Evolutionary conservation across 805 yeast species (phyloP).

Genomic region (Wickerhamomyces silvicola): DNA sequence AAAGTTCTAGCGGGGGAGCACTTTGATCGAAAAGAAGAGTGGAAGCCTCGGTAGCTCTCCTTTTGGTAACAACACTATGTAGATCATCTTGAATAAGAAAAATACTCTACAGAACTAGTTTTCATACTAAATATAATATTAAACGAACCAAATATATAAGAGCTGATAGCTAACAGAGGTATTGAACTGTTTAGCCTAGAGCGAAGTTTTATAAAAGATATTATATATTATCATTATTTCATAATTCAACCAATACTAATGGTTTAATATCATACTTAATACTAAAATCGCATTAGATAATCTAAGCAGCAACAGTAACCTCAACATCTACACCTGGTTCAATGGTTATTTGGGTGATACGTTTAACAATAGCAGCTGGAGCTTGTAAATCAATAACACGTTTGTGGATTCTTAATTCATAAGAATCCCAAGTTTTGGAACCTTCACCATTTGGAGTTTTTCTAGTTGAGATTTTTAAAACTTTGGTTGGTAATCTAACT

Average conservation of each 20-base stretch:
- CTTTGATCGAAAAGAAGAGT: not conserved
- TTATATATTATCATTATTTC: conserved; percentile 9
- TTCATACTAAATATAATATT: conserved; percentile 4
- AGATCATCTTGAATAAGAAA: not conserved
- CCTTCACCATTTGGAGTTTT: conserved; percentile 99
- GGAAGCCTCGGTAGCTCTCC: conserved; percentile 2
- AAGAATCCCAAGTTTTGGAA: conserved; percentile 99
- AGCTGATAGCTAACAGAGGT: conserved; percentile 28
- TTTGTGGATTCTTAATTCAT: conserved; percentile 99
- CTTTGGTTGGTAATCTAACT: conserved; percentile 99
- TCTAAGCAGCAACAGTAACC: conserved; percentile 83
- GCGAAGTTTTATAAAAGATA: conserved; percentile 12
- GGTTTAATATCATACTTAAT: conserved; percentile 7
- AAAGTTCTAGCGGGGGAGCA: conserved; percentile 4
- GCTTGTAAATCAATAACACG: conserved; percentile 98
- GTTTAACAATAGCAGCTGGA: conserved; percentile 88
- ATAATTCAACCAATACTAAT: conserved; percentile 11
- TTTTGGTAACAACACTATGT: not conserved
- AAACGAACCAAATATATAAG: conserved; percentile 8
- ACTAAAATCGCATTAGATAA: not conserved
- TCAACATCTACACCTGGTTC: conserved; percentile 99
- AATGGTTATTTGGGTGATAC: conserved; percentile 94
- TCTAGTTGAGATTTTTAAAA: conserved; percentile 97
- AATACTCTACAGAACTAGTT: too few relatives aligned
- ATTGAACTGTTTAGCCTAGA: conserved; percentile 26